Evolutionary conservation across 176 grass and related monocot genomes (phyloP).

Genomic region (Carex cristatella): DNA sequence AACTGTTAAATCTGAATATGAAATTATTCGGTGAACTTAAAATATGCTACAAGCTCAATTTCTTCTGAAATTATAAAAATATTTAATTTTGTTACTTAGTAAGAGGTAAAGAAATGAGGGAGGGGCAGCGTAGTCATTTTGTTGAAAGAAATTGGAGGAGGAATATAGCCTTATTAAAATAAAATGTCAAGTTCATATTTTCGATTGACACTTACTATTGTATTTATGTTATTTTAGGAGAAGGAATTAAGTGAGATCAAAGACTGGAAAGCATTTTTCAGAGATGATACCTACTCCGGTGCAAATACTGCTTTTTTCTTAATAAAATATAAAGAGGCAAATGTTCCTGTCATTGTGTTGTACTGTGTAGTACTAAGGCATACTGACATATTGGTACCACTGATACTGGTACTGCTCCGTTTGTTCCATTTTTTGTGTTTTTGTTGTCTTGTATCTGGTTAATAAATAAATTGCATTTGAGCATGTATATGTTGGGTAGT

Average conservation of each 20-base stretch:
- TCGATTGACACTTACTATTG: background rate
- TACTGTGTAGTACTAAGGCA: no score
- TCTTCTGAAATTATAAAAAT: background rate
- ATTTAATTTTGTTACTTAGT: background rate
- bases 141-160: background rate
- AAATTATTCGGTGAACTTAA: no score
- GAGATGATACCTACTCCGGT: constrained; percentile 63
- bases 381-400: background rate
- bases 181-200: background rate
- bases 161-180: background rate
- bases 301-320: background rate
- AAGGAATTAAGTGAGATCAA: constrained; percentile 46
- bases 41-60: no score
- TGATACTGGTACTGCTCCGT: background rate
- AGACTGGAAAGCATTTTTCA: constrained; percentile 36
- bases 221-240: constrained; percentile 32
- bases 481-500: background rate
- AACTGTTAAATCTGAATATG: no score
- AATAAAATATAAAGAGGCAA: background rate
- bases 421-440: background rate
- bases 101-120: background rate
- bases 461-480: background rate
- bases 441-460: background rate
- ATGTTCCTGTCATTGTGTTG: background rate
- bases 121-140: background rate